Evolutionary conservation across 106 monocot genomes (phyloP).

Genomic region (Acorus calamus): DNA sequence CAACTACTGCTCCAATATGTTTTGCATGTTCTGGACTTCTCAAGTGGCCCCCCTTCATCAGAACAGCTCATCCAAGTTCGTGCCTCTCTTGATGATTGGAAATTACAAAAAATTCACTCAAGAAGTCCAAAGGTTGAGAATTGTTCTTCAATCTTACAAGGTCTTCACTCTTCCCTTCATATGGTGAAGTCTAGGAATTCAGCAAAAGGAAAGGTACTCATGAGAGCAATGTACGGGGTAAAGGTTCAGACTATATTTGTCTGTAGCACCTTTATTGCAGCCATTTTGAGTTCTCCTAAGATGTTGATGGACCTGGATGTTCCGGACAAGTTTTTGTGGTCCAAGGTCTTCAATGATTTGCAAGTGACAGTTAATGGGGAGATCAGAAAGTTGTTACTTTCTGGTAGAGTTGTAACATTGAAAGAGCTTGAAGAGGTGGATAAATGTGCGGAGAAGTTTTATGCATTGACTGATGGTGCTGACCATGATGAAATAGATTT

Average conservation of each 20-base stretch:
- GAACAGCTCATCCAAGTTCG: conserved; percentile 28
- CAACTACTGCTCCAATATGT: conserved; percentile 48
- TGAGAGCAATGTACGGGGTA: conserved; percentile 64
- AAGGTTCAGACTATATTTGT: conserved; percentile 55
- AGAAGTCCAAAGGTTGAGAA: conserved; percentile 36
- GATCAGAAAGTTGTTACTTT: conserved; percentile 4
- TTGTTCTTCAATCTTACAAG: conserved; percentile 22
- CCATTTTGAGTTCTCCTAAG: conserved; percentile 33
- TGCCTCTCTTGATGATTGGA: conserved; percentile 48
- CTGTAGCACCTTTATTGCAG: conserved; percentile 36
- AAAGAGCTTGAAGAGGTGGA: conserved; percentile 50
- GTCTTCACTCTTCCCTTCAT: conserved; percentile 28
- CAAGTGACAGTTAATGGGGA: conserved; percentile 25
- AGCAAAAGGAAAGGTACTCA: conserved; percentile 59
- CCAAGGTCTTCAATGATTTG: conserved; percentile 38
- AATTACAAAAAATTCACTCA: conserved; percentile 8
- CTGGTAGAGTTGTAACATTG: conserved; percentile 11
- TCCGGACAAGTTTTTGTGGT: conserved; percentile 55
- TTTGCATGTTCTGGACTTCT: conserved; percentile 30
- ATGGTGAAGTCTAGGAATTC: conserved; percentile 47
- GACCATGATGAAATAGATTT: neutral
- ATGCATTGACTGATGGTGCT: neutral
- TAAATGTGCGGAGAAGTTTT: conserved; percentile 25
- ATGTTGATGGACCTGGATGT: conserved; percentile 40
- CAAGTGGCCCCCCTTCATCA: conserved; percentile 11